These are phyloP conservation scores for Gossypium lobatum DNA, from an alignment of 441 rosid species.

Conservation along the genomic window DNA sequence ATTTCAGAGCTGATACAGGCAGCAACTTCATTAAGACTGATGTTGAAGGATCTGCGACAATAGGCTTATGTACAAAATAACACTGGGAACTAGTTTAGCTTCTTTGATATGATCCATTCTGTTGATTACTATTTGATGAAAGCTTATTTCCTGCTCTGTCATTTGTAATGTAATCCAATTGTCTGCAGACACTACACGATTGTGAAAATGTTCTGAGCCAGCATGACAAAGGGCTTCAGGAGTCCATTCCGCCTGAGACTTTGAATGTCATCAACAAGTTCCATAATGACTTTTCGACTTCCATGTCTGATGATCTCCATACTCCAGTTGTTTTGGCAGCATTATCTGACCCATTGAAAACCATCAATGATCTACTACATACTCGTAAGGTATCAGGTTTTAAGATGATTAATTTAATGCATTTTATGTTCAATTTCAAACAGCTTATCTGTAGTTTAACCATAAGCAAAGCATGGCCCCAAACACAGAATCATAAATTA, in stretches of 20 bases:
- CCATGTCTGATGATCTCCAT: constrained; percentile 92
- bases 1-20: background rate
- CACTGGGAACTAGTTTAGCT: background rate
- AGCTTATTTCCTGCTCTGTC: background rate
- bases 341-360: constrained; percentile 74
- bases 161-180: constrained; percentile 8
- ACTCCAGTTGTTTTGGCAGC: constrained; percentile 80
- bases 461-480: background rate
- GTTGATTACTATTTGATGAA: background rate
- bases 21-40: background rate
- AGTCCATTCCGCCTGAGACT: constrained; percentile 49
- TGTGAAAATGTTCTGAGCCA: constrained; percentile 50
- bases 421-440: background rate
- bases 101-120: background rate
- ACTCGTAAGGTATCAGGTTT: constrained; percentile 57
- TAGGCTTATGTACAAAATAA: background rate
- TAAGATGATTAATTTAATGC: background rate
- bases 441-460: background rate
- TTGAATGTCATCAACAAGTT: constrained; percentile 41
- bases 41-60: background rate
- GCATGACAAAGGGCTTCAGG: constrained; percentile 29
- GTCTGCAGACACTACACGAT: constrained; percentile 68
- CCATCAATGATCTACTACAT: constrained; percentile 74
- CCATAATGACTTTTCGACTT: constrained; percentile 45
- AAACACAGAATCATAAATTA: background rate